These are phyloP conservation scores for Nakaseomyces kungkrabaensis DNA, from an alignment of 1,139 yeast species.

Conservation along the genomic window DNA sequence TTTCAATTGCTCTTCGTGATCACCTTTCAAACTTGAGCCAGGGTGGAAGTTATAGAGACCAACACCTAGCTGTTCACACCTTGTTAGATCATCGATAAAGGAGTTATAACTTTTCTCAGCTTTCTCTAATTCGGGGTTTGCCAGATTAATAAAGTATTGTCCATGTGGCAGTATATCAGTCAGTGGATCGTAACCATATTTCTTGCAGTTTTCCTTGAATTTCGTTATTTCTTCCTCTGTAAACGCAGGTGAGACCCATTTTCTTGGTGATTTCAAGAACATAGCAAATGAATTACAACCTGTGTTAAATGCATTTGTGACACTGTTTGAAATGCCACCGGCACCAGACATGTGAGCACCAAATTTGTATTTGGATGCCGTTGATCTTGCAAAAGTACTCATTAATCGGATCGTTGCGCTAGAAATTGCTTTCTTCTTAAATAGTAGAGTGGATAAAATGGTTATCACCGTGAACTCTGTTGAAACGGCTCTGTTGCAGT, in stretches of 20 bases:
- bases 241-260: slow-evolving; percentile 80
- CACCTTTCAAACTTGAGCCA: slow-evolving; percentile 75
- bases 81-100: slow-evolving; percentile 73
- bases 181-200: slow-evolving; percentile 57
- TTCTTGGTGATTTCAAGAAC: slow-evolving; percentile 80
- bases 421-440: too few species aligned
- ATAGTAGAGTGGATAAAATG: not conserved
- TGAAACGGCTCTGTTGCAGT: too few species aligned
- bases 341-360: slow-evolving; percentile 76
- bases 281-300: slow-evolving; percentile 86
- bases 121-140: slow-evolving; percentile 79
- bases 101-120: slow-evolving; percentile 65
- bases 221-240: slow-evolving; percentile 54
- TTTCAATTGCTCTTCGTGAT: slow-evolving; percentile 52
- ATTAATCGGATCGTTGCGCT: slow-evolving; percentile 6
- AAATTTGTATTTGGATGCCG: slow-evolving; percentile 40
- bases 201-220: slow-evolving; percentile 53
- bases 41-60: slow-evolving; percentile 93
- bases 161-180: slow-evolving; percentile 90
- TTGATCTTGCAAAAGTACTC: slow-evolving; percentile 27
- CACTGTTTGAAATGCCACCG: slow-evolving; percentile 68
- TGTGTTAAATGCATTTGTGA: slow-evolving; percentile 60
- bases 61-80: slow-evolving; percentile 79
- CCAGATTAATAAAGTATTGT: slow-evolving; percentile 82
- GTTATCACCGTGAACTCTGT: too few species aligned